Percentiles rank a stretch among this genome's conserved stretches.
Evolutionary conservation across 441 rosid genomes (phyloP).

Genomic region (Theobroma grandiflorum): DNA sequence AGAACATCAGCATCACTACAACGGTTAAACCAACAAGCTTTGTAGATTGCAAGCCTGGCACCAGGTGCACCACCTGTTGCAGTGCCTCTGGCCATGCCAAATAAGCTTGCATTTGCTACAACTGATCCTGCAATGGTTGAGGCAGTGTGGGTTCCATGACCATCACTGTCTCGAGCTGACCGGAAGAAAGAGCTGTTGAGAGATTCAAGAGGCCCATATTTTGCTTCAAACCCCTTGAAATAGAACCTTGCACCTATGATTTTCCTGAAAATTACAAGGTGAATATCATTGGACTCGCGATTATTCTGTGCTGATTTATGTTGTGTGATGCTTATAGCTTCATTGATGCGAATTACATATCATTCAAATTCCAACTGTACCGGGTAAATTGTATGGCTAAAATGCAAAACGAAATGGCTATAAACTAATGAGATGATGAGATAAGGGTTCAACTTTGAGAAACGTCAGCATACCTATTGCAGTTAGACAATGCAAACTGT

Average conservation of each 20-base stretch:
- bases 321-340: not conserved
- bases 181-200: conserved; percentile 38
- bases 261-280: conserved; percentile 43
- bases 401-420: not conserved
- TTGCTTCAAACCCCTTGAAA: conserved; percentile 51
- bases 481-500: conserved; percentile 43
- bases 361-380: not conserved
- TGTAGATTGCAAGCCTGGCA: conserved; percentile 60
- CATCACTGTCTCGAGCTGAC: conserved; percentile 52
- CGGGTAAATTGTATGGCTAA: not conserved
- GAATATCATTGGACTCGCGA: conserved; percentile 6
- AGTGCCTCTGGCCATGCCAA: conserved; percentile 52
- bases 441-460: not conserved
- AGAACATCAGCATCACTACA: conserved; percentile 54
- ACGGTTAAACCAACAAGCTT: conserved; percentile 52
- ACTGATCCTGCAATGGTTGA: conserved; percentile 50
- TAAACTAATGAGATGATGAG: not conserved
- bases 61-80: conserved; percentile 57
- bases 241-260: conserved; percentile 56
- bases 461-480: conserved; percentile 43
- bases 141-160: conserved; percentile 59
- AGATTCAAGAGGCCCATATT: conserved; percentile 48
- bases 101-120: conserved; percentile 46
- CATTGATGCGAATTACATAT: not conserved
- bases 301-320: not conserved